Evolutionary conservation across 345 rosid species (phyloP).

Genomic region (Lepidium sativum): DNA sequence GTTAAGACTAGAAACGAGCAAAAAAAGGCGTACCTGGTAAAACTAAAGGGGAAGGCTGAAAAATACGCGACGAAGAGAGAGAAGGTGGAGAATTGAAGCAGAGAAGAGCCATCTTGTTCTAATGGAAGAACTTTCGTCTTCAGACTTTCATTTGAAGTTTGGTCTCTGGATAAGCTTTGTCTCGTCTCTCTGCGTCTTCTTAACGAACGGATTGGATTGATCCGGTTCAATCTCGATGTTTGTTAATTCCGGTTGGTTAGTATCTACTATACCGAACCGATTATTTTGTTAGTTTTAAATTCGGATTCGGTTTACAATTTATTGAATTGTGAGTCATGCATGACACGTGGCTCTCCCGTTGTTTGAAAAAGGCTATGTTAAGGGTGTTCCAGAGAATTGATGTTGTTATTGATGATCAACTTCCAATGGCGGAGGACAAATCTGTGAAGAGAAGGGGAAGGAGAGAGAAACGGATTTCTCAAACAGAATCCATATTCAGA

Average conservation of each 20-base stretch:
- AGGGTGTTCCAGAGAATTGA: constrained; percentile 21
- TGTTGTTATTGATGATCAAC: not conserved
- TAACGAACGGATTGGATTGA: constrained; percentile 18
- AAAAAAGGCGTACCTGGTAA: constrained; percentile 15
- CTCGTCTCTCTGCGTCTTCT: not conserved
- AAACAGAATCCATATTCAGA: not conserved
- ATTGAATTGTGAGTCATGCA: not conserved
- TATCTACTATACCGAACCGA: not conserved
- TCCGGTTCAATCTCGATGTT: not conserved
- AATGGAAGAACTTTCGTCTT: not conserved
- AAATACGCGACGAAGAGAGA: not conserved
- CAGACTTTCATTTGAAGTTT: constrained; percentile 9
- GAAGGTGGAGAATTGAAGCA: constrained; percentile 25
- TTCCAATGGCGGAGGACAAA: constrained; percentile 25
- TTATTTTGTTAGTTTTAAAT: too few relatives aligned
- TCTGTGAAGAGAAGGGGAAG: not conserved
- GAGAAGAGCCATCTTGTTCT: constrained; percentile 31
- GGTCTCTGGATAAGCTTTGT: constrained; percentile 26
- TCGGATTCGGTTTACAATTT: not conserved
- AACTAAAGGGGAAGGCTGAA: constrained; percentile 3
- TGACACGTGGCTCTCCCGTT: constrained; percentile 5
- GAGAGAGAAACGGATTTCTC: not conserved
- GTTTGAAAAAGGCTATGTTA: constrained; percentile 18
- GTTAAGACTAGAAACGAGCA: not conserved
- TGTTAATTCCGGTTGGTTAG: not conserved